These are phyloP conservation scores for Abrus pulchellus DNA, from an alignment of 306 rosid genomes.

Conservation along the genomic window DNA sequence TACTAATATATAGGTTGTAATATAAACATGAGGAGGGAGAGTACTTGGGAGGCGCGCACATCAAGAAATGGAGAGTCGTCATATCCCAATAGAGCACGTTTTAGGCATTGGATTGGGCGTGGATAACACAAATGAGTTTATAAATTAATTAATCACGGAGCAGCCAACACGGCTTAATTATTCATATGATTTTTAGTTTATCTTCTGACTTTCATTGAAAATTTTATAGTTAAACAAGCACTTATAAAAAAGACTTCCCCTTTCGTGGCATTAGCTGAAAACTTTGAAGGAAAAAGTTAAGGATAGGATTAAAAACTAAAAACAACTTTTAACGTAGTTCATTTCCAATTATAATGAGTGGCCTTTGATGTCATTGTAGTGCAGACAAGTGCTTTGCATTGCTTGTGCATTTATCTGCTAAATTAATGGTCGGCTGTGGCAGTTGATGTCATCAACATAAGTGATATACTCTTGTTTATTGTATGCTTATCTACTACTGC, in stretches of 20 bases:
- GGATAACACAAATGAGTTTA: constrained; percentile 6
- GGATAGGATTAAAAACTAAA: constrained; percentile 37
- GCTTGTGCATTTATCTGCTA: constrained; percentile 38
- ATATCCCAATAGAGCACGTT: constrained; percentile 44
- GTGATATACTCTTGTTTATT: constrained; percentile 14
- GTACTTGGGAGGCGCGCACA: not conserved
- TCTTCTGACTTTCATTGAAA: constrained; percentile 39
- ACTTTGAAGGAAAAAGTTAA: constrained; percentile 17
- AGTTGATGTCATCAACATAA: constrained; percentile 33
- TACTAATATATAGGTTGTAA: no score
- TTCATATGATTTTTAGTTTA: not conserved
- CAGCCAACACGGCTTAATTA: constrained; percentile 41
- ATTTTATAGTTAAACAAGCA: constrained; percentile 32
- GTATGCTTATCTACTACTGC: constrained; percentile 6
- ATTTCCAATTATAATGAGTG: constrained; percentile 44
- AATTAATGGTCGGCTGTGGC: constrained; percentile 15
- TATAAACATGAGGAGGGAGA: no score
- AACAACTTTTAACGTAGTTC: constrained; percentile 31
- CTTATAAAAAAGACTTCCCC: not conserved
- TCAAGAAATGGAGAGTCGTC: constrained; percentile 41
- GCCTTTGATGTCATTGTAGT: constrained; percentile 44
- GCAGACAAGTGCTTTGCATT: constrained; percentile 46
- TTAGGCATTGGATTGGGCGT: constrained; percentile 33
- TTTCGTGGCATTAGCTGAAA: constrained; percentile 43
- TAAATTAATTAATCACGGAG: not conserved